phyloP scores from a whole-genome alignment of 139 green algal species.

The Chlamydomonas sphaeroides region DNA sequence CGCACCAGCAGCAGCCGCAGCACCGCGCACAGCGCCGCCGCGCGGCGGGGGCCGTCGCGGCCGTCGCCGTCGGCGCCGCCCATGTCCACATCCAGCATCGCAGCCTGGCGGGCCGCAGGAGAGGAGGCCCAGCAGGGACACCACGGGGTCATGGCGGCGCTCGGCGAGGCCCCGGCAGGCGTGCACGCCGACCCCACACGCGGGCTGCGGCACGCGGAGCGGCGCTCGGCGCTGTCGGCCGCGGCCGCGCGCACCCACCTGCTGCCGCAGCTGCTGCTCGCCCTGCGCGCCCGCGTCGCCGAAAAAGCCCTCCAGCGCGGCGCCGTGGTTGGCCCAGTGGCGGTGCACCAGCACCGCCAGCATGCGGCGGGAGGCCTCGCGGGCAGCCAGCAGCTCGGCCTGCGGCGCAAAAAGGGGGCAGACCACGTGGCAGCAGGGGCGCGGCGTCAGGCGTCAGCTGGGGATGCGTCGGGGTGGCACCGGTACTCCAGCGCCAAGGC shows the following conservation, averaged over 20 bases:
- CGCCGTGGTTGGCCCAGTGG: constrained; percentile 46
- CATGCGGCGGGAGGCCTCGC: constrained; percentile 27
- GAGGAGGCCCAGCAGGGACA: no score
- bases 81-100: constrained; percentile 19
- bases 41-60: constrained; percentile 46
- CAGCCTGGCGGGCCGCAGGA: not conserved
- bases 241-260: not conserved
- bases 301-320: constrained; percentile 29
- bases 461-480: no score
- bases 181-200: no score
- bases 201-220: no score
- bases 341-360: constrained; percentile 41
- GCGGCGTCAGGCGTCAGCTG: no score
- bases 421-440: no score
- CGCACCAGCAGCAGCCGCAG: constrained; percentile 49
- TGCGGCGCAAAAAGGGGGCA: no score
- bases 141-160: no score
- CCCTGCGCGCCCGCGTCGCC: not conserved
- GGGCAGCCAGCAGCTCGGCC: constrained; percentile 22
- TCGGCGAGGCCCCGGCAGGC: no score
- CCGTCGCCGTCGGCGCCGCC: constrained; percentile 21
- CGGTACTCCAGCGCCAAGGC: no score
- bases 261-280: constrained; percentile 42
- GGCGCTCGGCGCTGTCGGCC: no score
- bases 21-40: constrained; percentile 39